These are phyloP conservation scores for Elaeis oleifera DNA, from an alignment of 202 grass and related monocot species.

Conservation along the genomic window DNA sequence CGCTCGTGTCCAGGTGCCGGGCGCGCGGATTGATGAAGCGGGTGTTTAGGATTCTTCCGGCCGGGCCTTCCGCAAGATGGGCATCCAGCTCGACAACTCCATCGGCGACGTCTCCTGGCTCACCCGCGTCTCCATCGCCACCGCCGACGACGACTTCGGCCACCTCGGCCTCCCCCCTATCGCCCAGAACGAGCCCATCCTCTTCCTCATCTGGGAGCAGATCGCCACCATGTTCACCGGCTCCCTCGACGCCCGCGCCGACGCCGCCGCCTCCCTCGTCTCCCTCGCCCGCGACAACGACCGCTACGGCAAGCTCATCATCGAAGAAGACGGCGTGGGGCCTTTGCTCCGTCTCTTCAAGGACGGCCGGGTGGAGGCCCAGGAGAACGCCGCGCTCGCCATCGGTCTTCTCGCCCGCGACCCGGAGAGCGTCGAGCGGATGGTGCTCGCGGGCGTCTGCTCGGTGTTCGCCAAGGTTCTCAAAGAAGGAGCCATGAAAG, in stretches of 20 bases:
- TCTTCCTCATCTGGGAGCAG: constrained; percentile 4
- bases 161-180: constrained; percentile 5
- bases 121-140: not conserved
- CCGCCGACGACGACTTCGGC: not conserved
- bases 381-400: constrained; percentile 6
- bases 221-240: constrained; percentile 3
- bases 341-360: constrained; percentile 5
- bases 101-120: constrained; percentile 13
- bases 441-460: constrained; percentile 3
- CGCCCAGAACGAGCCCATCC: constrained; percentile 15
- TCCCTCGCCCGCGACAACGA: constrained; percentile 13
- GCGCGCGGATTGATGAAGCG: not conserved
- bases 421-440: constrained; percentile 2
- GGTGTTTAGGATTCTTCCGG: not conserved
- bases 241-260: not conserved
- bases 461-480: constrained; percentile 9
- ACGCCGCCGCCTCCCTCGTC: constrained; percentile 3
- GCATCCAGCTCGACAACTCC: constrained; percentile 5
- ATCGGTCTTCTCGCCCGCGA: constrained; percentile 5
- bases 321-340: constrained; percentile 4
- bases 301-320: constrained; percentile 12
- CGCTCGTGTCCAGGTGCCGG: not conserved
- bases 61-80: constrained; percentile 3
- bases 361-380: not conserved
- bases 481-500: constrained; percentile 4